phyloP scores from a whole-genome alignment of 2,329 filamentous ascomycete genomes.

The Piedraia hortae region DNA sequence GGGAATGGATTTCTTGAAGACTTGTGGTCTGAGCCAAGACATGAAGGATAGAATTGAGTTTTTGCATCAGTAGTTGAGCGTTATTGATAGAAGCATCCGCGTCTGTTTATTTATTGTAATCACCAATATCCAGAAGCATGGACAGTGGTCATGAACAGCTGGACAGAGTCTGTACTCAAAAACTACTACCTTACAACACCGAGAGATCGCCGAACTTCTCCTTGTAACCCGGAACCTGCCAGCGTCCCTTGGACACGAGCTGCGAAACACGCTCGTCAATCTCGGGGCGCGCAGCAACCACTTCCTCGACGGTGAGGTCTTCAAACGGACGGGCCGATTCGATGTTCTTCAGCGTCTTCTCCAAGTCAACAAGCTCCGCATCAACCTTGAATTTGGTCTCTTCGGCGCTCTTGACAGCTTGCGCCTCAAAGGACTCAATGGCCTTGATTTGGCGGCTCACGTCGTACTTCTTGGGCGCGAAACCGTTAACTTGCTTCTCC shows the following conservation, averaged over 20 bases:
- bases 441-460: constrained; percentile 84
- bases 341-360: constrained; percentile 91
- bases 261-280: constrained; percentile 92
- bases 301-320: constrained; percentile 91
- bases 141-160: no score
- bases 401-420: constrained; percentile 90
- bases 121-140: no score
- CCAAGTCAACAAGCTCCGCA: constrained; percentile 73
- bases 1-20: constrained; percentile 19
- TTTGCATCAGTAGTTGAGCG: constrained; percentile 23
- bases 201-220: constrained; percentile 98
- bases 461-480: constrained; percentile 86
- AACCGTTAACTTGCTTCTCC: constrained; percentile 75
- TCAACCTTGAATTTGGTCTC: constrained; percentile 92
- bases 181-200: constrained; percentile 21
- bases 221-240: constrained; percentile 97
- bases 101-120: no score
- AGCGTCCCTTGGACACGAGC: constrained; percentile 92
- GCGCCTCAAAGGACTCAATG: constrained; percentile 90
- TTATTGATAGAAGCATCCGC: no score
- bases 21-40: constrained; percentile 20
- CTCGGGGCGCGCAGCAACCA: constrained; percentile 76
- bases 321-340: constrained; percentile 88
- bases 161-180: no score
- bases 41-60: constrained; percentile 21